These are phyloP conservation scores for Aspergillus funiculosus DNA, from an alignment of 495 filamentous ascomycete genomes.

Conservation along the genomic window DNA sequence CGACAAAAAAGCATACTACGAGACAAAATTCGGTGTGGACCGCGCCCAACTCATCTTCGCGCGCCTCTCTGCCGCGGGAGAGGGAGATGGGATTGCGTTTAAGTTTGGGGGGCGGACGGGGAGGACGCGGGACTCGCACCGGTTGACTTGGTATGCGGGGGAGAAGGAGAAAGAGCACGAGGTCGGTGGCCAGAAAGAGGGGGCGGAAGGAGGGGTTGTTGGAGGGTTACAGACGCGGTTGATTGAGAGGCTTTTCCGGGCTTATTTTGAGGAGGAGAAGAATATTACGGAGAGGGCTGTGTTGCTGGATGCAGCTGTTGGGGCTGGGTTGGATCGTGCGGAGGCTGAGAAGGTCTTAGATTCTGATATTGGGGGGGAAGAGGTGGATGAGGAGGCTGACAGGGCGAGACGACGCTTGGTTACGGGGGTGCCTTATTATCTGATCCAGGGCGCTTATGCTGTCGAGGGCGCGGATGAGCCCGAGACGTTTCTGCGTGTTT, in stretches of 20 bases:
- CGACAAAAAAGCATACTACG: conserved; percentile 53
- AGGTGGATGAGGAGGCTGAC: conserved; percentile 66
- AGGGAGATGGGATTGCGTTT: conserved; percentile 65
- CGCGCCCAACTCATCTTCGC: conserved; percentile 50
- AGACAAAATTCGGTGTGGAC: conserved; percentile 53
- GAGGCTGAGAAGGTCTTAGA: conserved; percentile 58
- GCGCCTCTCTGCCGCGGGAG: conserved; percentile 53
- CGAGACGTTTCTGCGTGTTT: conserved; percentile 50
- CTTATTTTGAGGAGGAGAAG: conserved; percentile 71
- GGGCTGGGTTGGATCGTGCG: conserved; percentile 54
- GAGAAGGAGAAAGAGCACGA: conserved; percentile 44
- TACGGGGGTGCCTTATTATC: conserved; percentile 70
- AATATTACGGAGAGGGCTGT: conserved; percentile 65
- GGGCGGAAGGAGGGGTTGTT: conserved; percentile 16
- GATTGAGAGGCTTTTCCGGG: conserved; percentile 61
- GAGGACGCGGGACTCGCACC: conserved; percentile 71
- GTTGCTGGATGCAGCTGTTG: conserved; percentile 54
- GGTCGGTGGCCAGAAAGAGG: conserved; percentile 1
- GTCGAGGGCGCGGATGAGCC: conserved; percentile 62
- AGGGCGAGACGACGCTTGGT: conserved; percentile 53
- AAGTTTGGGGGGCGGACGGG: conserved; percentile 66
- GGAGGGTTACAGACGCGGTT: conserved; percentile 54
- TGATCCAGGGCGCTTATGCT: conserved; percentile 56
- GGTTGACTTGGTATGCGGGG: conserved; percentile 65
- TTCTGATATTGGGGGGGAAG: conserved; percentile 55